Percentiles rank a stretch among this genome's conserved stretches.
phyloP scores from a whole-genome alignment of 148 eudicot species.

The Bassia scoparia region DNA sequence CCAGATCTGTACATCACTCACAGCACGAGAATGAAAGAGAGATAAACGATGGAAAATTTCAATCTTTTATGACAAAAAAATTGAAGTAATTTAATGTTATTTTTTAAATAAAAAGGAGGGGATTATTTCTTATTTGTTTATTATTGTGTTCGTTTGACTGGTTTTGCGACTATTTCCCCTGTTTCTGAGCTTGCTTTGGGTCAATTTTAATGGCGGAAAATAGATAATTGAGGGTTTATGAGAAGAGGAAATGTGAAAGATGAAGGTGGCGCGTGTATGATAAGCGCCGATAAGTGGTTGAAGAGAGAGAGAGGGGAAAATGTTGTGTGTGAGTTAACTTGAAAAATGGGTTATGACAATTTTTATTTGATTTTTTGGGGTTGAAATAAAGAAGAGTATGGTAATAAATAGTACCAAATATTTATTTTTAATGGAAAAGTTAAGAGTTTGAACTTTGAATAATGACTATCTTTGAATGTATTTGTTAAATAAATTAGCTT shows the following conservation, averaged over 20 bases:
- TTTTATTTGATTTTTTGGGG: background rate
- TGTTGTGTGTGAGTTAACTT: slow-evolving; percentile 4
- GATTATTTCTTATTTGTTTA: background rate
- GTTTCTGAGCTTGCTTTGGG: background rate
- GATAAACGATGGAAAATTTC: background rate
- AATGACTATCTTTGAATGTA: too few species aligned
- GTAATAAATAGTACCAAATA: too few species aligned
- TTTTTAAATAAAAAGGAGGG: background rate
- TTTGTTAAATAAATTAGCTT: too few species aligned
- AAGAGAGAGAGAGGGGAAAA: background rate
- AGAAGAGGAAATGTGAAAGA: background rate
- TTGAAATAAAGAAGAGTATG: background rate
- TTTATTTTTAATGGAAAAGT: background rate
- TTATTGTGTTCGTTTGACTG: background rate
- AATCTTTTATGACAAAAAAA: background rate
- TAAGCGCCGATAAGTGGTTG: slow-evolving; percentile 8
- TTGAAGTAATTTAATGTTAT: background rate
- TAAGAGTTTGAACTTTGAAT: too few species aligned
- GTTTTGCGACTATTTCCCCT: background rate
- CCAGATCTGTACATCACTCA: slow-evolving; percentile 79
- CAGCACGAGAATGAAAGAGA: background rate
- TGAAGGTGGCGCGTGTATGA: slow-evolving; percentile 2
- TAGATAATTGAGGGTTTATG: slow-evolving; percentile 5
- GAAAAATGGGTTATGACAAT: slow-evolving; percentile 11
- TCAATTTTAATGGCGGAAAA: background rate